Percentiles rank a stretch among this genome's conserved stretches.
Evolutionary conservation across 108 stramenopile genomes (phyloP).

Genomic region (Schizochytrium sp.): DNA sequence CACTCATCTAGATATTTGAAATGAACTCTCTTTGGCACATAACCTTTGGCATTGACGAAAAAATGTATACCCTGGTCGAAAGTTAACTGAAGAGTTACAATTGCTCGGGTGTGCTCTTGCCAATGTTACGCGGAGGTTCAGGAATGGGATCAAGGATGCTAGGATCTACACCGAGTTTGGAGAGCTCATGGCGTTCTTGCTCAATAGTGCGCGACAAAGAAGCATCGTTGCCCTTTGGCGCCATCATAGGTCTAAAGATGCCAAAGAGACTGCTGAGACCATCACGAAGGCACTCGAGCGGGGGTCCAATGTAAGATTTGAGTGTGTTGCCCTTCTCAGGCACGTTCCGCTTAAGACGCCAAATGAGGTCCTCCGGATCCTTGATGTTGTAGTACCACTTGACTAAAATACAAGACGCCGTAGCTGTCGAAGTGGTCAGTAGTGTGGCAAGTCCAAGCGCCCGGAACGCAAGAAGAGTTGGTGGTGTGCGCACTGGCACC

Average conservation of each 20-base stretch:
- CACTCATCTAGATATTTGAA: no score
- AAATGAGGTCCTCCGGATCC: constrained; percentile 25
- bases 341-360: constrained; percentile 57
- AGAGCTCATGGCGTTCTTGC: not conserved
- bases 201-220: constrained; percentile 8
- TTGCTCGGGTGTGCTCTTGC: not conserved
- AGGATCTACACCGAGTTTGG: constrained; percentile 14
- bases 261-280: not conserved
- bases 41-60: no score
- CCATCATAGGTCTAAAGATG: not conserved
- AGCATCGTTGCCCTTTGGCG: not conserved
- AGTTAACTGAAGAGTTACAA: no score
- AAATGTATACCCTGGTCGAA: no score
- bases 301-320: constrained; percentile 7
- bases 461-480: constrained; percentile 1
- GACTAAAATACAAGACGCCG: constrained; percentile 24
- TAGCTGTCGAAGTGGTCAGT: constrained; percentile 33
- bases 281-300: constrained; percentile 52
- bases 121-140: not conserved
- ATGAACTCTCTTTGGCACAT: no score
- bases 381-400: constrained; percentile 33
- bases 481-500: not conserved
- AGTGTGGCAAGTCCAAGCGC: constrained; percentile 37
- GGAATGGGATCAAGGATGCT: constrained; percentile 28
- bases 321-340: constrained; percentile 2